Conservation (phyloP, 768 basidiomycete genomes). For the Fistulinella prunicolor region DNA sequence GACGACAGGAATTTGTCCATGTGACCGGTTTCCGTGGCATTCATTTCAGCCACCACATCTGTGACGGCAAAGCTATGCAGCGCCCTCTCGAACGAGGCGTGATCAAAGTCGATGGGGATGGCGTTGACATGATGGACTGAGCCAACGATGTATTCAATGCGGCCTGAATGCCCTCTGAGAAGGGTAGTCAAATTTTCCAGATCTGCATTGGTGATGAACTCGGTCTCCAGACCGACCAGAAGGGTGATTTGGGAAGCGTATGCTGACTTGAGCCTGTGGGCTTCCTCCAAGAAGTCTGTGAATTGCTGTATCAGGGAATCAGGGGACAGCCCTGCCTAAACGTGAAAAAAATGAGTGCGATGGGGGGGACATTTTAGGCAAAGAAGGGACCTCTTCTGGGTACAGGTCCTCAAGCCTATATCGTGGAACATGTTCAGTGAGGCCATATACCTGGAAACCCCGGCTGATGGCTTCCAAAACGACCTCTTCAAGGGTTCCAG, state of each 20-base stretch:
- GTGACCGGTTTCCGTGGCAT: constrained; percentile 22
- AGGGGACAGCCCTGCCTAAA: constrained; percentile 54
- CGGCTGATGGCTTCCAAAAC: constrained; percentile 76
- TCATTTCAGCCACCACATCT: constrained; percentile 24
- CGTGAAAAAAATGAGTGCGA: constrained; percentile 14
- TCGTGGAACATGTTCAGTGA: constrained; percentile 92
- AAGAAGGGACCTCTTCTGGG: constrained; percentile 81
- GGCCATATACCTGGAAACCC: constrained; percentile 78
- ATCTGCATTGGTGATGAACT: constrained; percentile 73
- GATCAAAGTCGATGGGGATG: constrained; percentile 92
- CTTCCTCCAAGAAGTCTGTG: constrained; percentile 70
- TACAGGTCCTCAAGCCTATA: constrained; percentile 81
- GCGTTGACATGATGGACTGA: constrained; percentile 88
- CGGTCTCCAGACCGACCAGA: constrained; percentile 90
- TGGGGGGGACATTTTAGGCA: constrained; percentile 5
- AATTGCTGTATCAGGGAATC: constrained; percentile 62
- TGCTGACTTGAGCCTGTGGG: constrained; percentile 63
- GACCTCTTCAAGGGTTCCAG: constrained; percentile 75
- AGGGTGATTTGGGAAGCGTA: constrained; percentile 70
- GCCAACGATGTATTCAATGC: constrained; percentile 88
- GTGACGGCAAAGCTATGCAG: constrained; percentile 43
- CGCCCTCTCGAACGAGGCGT: constrained; percentile 60
- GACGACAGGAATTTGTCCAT: constrained; percentile 50
- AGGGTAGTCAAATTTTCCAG: constrained; percentile 54
- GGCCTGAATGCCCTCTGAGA: constrained; percentile 43